Evolutionary conservation across 352 stramenopile species (phyloP), one percentile per base, ranked within the genome.

Genomic region (Plasmopara halstedii): DNA sequence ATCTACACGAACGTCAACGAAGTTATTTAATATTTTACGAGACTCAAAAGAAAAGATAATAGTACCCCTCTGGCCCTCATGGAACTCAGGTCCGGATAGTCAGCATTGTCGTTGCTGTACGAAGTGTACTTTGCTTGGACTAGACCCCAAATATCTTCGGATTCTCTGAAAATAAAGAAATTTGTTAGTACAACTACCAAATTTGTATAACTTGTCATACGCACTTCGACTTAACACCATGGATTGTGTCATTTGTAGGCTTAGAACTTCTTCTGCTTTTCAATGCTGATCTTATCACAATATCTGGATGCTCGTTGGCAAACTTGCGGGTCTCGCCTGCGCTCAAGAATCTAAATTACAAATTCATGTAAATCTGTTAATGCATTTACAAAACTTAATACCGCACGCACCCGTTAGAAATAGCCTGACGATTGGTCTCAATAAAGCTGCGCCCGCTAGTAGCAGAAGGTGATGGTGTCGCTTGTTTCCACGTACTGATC

Each of bases 51-150:
- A n/a, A n/a, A n/a, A 29, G 11, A 1, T 29, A 10, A 29, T 10
- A 70, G 50, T 58, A 91, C 79, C 21, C 80, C 80, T 65, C 86
- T 91, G 42, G 70, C 76, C 60, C 74, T 85, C 74, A 89, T 88
- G 48, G 62, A 71, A 49, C 66, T 81, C n/a, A 91, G 48, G 33
- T 91, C 77, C 0, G 80, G 77, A 17, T 89, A 91, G 47, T 88
- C 73, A 20, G 56, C 53, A 23, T 79, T 80, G 35, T 91, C 80
- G 10, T 62, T 75, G 21, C 46, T 66, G 34, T 87, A 89, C 4
- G 62, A 76, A 27, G 80, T 91, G 45, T 68, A 72, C 25, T 64
- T 62, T 22, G 80, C 76, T 49, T 91, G 80, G 4, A 91, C 64
- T 5, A 91, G 52, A 21, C 67, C 71, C 42, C 53, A 70, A 42